Base-by-base conservation (phyloP, 345 rosid genomes). In the Lepidium africanum region DNA sequence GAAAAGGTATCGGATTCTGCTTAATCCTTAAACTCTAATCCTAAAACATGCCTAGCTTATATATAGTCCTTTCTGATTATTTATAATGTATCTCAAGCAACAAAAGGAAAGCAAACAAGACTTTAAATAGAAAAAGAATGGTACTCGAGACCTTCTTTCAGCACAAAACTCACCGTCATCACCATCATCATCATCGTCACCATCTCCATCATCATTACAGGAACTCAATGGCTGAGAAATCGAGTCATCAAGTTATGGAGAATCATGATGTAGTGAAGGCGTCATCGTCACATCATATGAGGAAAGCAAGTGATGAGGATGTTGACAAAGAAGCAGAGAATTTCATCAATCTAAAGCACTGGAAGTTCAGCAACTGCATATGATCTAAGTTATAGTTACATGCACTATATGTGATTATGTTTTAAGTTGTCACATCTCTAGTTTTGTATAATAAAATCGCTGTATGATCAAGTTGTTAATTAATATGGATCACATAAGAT, bases 241-340 rank as follows among this genome's bases (percentile, higher is more conserved):
- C 39, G 4, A 52, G 13, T 16, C 63, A 71, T 13, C 49, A 62
- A 43, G 63, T 71, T 35, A 42, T 62, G 14, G 55, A 71, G 56
- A 62, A 38, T 30, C 17, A 9, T 45, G 25, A 49, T 60, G 52
- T 33, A 46, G 51, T n/a, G 46, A 62, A 62, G 12, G 27, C 9
- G 10, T 45, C 75, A 41, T 53, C 75, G 21, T 53, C 56, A 35
- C 56, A 71, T 53, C 69, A 45, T 43, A 4, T 53, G 30, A 53
- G 69, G 63, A 21, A 17, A 17, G 47, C 55, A 21, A 52, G 38
- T 21, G 10, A 57, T 14, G 80, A 79, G 55, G 75, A 73, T 43
- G 54, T 88, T 19, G 77, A 91, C 40, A 55, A 32, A 42, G 83
- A 76, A 69, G 91, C 93, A 17, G 93, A 85, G 49, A 78, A 76